A percentile compares a stretch with the other conserved stretches of the same genome.
phyloP scores from a whole-genome alignment of 345 rosid genomes.

The Theobroma cacao region DNA sequence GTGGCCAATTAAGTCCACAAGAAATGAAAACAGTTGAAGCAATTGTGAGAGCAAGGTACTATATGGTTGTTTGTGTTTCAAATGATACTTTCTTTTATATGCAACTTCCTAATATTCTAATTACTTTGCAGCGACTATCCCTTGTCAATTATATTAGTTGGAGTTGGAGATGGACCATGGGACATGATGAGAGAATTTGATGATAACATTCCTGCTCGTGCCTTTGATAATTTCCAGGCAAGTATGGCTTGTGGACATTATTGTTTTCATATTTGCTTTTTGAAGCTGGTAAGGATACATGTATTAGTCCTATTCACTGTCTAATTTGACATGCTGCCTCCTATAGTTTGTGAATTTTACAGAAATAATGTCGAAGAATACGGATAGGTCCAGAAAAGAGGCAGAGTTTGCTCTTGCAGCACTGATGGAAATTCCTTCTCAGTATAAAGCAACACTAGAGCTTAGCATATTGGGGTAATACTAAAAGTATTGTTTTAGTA shows the following conservation, averaged over 20 bases:
- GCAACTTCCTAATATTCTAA: neutral
- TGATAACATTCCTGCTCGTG: constrained; percentile 88
- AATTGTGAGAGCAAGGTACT: constrained; percentile 81
- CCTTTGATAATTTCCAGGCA: constrained; percentile 88
- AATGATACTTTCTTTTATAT: neutral
- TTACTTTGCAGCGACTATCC: constrained; percentile 62
- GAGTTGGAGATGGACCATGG: constrained; percentile 98
- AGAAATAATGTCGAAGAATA: constrained; percentile 59
- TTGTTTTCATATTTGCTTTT: neutral
- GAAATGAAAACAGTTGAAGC: constrained; percentile 78
- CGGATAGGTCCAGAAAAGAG: constrained; percentile 45
- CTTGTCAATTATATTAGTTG: constrained; percentile 79
- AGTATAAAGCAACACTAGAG: constrained; percentile 64
- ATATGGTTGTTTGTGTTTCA: neutral
- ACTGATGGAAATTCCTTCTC: constrained; percentile 70
- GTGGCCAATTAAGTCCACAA: constrained; percentile 68
- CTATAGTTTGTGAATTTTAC: constrained; percentile 66
- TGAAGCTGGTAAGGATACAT: neutral
- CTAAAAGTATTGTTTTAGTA: constrained; percentile 20
- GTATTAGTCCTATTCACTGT: neutral
- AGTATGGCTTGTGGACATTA: neutral
- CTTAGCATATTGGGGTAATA: constrained; percentile 56
- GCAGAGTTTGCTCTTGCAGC: constrained; percentile 60
- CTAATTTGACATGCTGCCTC: neutral
- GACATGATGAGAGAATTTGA: constrained; percentile 92